These are phyloP conservation scores for Terfezia claveryi DNA, from an alignment of 495 filamentous ascomycete species.

Conservation along the genomic window DNA sequence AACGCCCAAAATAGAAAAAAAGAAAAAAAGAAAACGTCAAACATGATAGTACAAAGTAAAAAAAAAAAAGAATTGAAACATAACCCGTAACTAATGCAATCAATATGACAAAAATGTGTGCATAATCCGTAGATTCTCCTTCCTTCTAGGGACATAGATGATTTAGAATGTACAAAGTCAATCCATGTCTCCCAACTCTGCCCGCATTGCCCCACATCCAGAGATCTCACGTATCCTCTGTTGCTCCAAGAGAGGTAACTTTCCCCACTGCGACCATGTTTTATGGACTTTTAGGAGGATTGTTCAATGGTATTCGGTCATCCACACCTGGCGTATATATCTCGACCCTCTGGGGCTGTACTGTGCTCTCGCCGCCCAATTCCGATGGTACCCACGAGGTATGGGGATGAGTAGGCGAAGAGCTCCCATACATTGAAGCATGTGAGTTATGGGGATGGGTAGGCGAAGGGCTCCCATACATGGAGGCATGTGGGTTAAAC, in stretches of 20 bases:
- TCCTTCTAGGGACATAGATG: too few relatives aligned
- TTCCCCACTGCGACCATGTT: background rate
- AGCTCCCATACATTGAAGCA: background rate
- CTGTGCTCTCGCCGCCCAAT: background rate
- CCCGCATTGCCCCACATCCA: too few relatives aligned
- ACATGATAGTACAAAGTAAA: too few relatives aligned
- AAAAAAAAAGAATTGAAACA: too few relatives aligned
- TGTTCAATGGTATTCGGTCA: conserved; percentile 1
- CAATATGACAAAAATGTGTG: too few relatives aligned
- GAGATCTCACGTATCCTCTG: too few relatives aligned
- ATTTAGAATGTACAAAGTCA: too few relatives aligned
- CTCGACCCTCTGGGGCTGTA: conserved; percentile 3
- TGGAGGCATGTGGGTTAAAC: background rate
- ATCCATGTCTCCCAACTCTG: too few relatives aligned
- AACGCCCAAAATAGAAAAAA: too few relatives aligned
- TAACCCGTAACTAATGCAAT: too few relatives aligned
- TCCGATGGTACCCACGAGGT: background rate
- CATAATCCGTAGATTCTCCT: too few relatives aligned
- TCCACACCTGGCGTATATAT: conserved; percentile 16
- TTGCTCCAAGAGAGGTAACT: background rate
- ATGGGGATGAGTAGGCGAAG: background rate
- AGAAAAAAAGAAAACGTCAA: too few relatives aligned
- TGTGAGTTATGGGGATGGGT: background rate
- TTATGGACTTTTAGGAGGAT: background rate
- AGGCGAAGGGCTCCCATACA: background rate